Percentiles rank a stretch among this genome's conserved stretches.
phyloP scores from a whole-genome alignment of 257 asterid species.

The Buddleja alternifolia region DNA sequence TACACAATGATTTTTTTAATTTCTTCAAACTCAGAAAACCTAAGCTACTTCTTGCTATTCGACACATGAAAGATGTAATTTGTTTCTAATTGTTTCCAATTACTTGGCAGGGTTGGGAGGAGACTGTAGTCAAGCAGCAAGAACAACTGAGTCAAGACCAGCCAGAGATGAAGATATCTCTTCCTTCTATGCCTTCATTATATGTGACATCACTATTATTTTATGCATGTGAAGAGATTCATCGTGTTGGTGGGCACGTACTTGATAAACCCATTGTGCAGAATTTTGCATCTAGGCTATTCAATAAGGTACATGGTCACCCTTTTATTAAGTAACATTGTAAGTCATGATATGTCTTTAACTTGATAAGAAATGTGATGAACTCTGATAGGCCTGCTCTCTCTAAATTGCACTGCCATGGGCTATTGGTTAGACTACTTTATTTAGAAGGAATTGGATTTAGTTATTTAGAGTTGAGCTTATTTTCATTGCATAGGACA shows the following conservation, averaged over 20 bases:
- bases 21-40: slow-evolving; percentile 2
- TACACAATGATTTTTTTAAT: slow-evolving; percentile 21
- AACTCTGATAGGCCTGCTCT: slow-evolving; percentile 7
- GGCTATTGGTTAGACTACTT: slow-evolving; percentile 11
- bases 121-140: slow-evolving; percentile 85
- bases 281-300: slow-evolving; percentile 76
- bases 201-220: slow-evolving; percentile 76
- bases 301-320: slow-evolving; percentile 66
- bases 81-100: slow-evolving; percentile 31
- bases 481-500: not conserved
- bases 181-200: slow-evolving; percentile 96
- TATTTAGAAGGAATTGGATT: not conserved
- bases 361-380: slow-evolving; percentile 21
- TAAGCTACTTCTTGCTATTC: slow-evolving; percentile 6
- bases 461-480: not conserved
- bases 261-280: slow-evolving; percentile 82
- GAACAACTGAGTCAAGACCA: slow-evolving; percentile 69
- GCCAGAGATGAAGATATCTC: slow-evolving; percentile 84
- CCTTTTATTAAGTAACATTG: slow-evolving; percentile 17
- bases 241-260: slow-evolving; percentile 94
- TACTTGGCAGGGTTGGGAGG: slow-evolving; percentile 94
- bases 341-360: slow-evolving; percentile 3
- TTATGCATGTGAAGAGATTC: slow-evolving; percentile 92
- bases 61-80: slow-evolving; percentile 7
- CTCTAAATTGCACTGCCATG: slow-evolving; percentile 4